A percentile compares a stretch with the other conserved stretches of the same genome.
Evolutionary conservation across 495 filamentous ascomycete species (phyloP).

Genomic region (Penicillium bovifimosum): DNA sequence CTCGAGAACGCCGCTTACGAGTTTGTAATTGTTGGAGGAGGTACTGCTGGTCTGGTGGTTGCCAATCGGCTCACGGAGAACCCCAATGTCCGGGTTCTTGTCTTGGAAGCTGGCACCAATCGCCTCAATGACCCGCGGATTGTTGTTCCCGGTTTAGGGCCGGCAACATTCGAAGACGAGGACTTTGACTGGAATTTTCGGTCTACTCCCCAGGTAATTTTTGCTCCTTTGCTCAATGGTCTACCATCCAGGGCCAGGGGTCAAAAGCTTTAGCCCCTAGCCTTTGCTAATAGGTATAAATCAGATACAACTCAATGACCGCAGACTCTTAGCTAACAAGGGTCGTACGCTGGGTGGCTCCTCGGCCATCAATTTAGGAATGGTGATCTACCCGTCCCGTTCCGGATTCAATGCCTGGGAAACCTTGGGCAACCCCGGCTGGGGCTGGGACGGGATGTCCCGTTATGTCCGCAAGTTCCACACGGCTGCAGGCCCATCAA

Average conservation of each 20-base stretch:
- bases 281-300: neutral
- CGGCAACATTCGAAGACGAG: slow-evolving; percentile 34
- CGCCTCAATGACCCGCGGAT: slow-evolving; percentile 37
- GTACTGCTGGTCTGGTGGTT: slow-evolving; percentile 35
- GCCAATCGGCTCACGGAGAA: slow-evolving; percentile 46
- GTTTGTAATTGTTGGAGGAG: slow-evolving; percentile 12
- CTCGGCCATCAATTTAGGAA: slow-evolving; percentile 45
- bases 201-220: slow-evolving; percentile 43
- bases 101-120: slow-evolving; percentile 51
- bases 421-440: slow-evolving; percentile 47
- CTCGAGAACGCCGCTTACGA: slow-evolving; percentile 6
- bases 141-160: slow-evolving; percentile 35
- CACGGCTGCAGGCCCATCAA: slow-evolving; percentile 8
- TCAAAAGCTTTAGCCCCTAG: neutral
- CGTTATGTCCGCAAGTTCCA: slow-evolving; percentile 36
- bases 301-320: slow-evolving; percentile 22
- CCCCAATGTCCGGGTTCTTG: slow-evolving; percentile 35
- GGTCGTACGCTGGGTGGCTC: slow-evolving; percentile 54
- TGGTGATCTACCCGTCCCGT: slow-evolving; percentile 27
- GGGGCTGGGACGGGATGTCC: slow-evolving; percentile 43
- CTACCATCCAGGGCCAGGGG: neutral
- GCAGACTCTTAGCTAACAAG: slow-evolving; percentile 19
- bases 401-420: slow-evolving; percentile 46
- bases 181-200: slow-evolving; percentile 52
- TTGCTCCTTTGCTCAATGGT: neutral